Conservation (phyloP, 2,329 filamentous ascomycete species). For the Fusarium aywerte region DNA sequence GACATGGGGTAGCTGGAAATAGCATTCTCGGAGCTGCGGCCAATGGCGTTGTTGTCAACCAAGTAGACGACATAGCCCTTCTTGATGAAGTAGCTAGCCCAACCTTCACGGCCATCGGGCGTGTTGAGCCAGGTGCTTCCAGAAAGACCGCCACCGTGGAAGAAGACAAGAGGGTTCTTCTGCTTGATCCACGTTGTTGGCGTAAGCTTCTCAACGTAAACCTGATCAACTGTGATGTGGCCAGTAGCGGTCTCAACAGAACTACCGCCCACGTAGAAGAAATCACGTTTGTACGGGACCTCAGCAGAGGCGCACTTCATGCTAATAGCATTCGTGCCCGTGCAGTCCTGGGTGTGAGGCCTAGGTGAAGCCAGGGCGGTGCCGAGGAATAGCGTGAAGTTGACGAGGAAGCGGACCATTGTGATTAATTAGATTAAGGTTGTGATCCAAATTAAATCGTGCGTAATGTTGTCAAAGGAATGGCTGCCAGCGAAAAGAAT, state of each 20-base stretch:
- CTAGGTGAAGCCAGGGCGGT: slow-evolving; percentile 1
- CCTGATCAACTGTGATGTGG: slow-evolving; percentile 32
- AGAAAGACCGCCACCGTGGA: slow-evolving; percentile 33
- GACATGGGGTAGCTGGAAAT: slow-evolving; percentile 11
- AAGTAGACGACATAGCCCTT: slow-evolving; percentile 32
- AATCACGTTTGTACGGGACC: slow-evolving; percentile 26
- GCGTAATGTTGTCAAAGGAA: neutral
- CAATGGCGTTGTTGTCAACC: slow-evolving; percentile 19
- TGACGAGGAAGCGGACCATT: slow-evolving; percentile 25
- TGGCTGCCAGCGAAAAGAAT: neutral
- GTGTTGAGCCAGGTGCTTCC: slow-evolving; percentile 39
- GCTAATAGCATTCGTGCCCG: slow-evolving; percentile 23
- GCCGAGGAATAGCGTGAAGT: slow-evolving; percentile 19
- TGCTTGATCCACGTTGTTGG: neutral
- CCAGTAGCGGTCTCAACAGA: slow-evolving; percentile 13
- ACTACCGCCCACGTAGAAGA: slow-evolving; percentile 35
- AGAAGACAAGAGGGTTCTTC: slow-evolving; percentile 33
- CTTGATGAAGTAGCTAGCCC: slow-evolving; percentile 34
- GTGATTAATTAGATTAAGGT: neutral
- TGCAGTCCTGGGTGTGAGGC: slow-evolving; percentile 1
- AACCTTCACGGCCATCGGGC: slow-evolving; percentile 26
- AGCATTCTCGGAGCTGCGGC: slow-evolving; percentile 19
- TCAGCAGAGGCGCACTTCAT: slow-evolving; percentile 25
- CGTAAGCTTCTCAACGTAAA: slow-evolving; percentile 36
- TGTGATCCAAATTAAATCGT: neutral